phyloP scores from a whole-genome alignment of 441 rosid species.

The Viola pubescens region DNA sequence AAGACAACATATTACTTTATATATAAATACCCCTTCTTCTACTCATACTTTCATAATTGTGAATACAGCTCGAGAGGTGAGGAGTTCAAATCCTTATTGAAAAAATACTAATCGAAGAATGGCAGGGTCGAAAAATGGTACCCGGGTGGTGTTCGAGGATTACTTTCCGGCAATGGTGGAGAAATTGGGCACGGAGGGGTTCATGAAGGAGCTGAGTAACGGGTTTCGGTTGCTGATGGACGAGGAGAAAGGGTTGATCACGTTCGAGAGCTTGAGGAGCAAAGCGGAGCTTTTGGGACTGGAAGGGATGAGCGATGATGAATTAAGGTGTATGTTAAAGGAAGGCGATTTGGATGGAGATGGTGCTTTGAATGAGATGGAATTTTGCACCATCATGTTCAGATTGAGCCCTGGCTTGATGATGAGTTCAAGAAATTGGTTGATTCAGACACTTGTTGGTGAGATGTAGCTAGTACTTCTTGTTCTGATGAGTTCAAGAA shows the following conservation, averaged over 20 bases:
- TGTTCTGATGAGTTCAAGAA: no score
- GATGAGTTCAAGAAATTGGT: slow-evolving; percentile 33
- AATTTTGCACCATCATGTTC: slow-evolving; percentile 61
- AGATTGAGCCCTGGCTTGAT: slow-evolving; percentile 60
- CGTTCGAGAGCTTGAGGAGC: slow-evolving; percentile 45
- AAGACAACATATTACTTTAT: neutral
- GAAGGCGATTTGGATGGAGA: slow-evolving; percentile 68
- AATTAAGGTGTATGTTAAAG: slow-evolving; percentile 43
- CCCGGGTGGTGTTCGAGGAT: slow-evolving; percentile 26
- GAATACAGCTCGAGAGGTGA: no score
- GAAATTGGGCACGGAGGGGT: slow-evolving; percentile 57
- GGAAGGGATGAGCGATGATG: slow-evolving; percentile 40
- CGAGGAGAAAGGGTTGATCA: slow-evolving; percentile 41
- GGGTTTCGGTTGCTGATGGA: slow-evolving; percentile 57
- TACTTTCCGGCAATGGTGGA: slow-evolving; percentile 52
- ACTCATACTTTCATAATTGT: neutral
- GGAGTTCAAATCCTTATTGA: no score
- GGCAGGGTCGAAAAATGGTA: slow-evolving; percentile 20
- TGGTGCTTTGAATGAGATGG: slow-evolving; percentile 49
- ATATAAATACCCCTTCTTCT: slow-evolving; percentile 12
- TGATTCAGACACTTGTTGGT: slow-evolving; percentile 28
- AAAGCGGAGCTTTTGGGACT: slow-evolving; percentile 40
- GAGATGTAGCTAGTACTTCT: slow-evolving; percentile 11
- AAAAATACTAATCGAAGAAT: slow-evolving; percentile 1
- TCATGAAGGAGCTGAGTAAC: slow-evolving; percentile 48